These are phyloP conservation scores for Fusarium staphyleae DNA, from an alignment of 2,329 filamentous ascomycete genomes.

Conservation along the genomic window DNA sequence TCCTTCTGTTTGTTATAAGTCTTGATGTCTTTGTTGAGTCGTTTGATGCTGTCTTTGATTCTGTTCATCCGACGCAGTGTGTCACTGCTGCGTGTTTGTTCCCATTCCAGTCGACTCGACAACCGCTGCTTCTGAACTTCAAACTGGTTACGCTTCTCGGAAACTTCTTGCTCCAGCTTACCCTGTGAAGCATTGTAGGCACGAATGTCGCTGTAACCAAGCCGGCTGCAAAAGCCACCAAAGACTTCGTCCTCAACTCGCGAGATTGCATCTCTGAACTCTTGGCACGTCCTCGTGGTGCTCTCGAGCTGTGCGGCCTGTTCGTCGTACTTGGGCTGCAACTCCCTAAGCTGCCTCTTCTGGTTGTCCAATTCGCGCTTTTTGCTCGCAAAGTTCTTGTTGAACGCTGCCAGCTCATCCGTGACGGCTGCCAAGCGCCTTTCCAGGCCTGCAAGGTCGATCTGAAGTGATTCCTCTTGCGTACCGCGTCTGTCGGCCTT, in stretches of 20 bases:
- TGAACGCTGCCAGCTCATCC: constrained; percentile 78
- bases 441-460: constrained; percentile 80
- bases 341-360: constrained; percentile 75
- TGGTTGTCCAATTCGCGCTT: constrained; percentile 79
- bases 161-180: constrained; percentile 87
- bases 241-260: constrained; percentile 91
- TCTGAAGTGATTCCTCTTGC: constrained; percentile 82
- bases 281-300: constrained; percentile 57
- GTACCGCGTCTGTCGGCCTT: constrained; percentile 76
- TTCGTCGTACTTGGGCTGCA: constrained; percentile 79
- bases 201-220: constrained; percentile 88
- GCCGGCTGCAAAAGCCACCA: constrained; percentile 79
- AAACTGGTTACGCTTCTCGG: constrained; percentile 86
- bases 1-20: constrained; percentile 76
- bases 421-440: constrained; percentile 74
- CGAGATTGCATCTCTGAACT: constrained; percentile 70
- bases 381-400: constrained; percentile 85
- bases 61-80: constrained; percentile 73
- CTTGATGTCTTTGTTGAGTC: constrained; percentile 73
- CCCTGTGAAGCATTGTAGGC: constrained; percentile 95
- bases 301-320: constrained; percentile 73
- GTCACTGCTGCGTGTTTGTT: constrained; percentile 59
- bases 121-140: constrained; percentile 82
- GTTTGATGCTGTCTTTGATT: constrained; percentile 70
- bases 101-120: constrained; percentile 66